Conservation (phyloP, 1,284 basidiomycete species). For the Ceratobasidium papillatum region DNA sequence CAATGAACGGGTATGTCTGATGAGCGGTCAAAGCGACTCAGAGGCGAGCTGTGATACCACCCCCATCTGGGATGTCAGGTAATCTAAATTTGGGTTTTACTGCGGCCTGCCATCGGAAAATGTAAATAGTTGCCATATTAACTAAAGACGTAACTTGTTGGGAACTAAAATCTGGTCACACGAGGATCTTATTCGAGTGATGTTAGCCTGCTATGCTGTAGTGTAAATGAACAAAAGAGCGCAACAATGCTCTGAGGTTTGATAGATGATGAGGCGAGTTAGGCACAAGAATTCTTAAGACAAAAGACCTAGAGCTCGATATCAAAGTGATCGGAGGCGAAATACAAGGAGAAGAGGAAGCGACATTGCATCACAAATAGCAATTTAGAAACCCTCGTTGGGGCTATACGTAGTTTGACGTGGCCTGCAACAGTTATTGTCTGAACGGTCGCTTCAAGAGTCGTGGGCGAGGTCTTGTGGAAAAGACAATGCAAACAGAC, state of each 20-base stretch:
- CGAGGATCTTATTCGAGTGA: no score
- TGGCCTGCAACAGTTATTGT: no score
- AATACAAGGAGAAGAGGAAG: slow-evolving; percentile 59
- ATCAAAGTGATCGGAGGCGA: slow-evolving; percentile 72
- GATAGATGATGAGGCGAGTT: slow-evolving; percentile 73
- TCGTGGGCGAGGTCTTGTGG: no score
- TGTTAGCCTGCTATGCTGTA: background rate
- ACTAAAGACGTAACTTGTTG: slow-evolving; percentile 76
- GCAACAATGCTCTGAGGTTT: slow-evolving; percentile 71
- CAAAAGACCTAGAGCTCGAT: slow-evolving; percentile 71
- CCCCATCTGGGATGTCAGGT: no score
- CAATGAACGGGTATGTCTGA: slow-evolving; percentile 69
- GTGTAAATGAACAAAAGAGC: slow-evolving; percentile 47
- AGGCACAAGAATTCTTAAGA: slow-evolving; percentile 74
- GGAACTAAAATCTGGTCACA: no score
- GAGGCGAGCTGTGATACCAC: no score
- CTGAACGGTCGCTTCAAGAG: no score
- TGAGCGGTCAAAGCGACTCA: no score
- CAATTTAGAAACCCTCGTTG: no score
- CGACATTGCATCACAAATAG: background rate
- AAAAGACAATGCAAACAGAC: no score
- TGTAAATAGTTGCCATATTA: slow-evolving; percentile 66
- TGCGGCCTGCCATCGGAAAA: slow-evolving; percentile 72
- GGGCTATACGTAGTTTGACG: no score
- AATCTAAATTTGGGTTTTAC: no score